Conservation (phyloP, 2,329 filamentous ascomycete genomes). For the Stemphylium lycopersici region DNA sequence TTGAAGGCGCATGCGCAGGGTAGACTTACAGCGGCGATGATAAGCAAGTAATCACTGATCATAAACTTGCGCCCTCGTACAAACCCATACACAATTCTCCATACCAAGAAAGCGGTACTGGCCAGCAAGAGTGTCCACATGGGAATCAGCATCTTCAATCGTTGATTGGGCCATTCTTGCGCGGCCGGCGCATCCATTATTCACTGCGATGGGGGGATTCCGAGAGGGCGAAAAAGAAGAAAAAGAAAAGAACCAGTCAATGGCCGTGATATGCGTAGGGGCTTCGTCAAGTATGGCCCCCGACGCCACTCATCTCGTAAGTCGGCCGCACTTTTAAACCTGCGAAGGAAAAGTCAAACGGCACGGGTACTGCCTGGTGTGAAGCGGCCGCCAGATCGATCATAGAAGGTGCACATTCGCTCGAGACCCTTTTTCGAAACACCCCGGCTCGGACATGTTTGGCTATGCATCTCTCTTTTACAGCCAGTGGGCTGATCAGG, state of each 20-base stretch:
- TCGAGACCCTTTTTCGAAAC: slow-evolving; percentile 11
- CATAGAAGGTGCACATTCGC: slow-evolving; percentile 7
- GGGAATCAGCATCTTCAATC: slow-evolving; percentile 29
- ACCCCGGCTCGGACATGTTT: background rate
- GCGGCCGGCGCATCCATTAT: slow-evolving; percentile 17
- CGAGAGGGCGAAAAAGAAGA: background rate
- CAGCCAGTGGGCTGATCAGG: slow-evolving; percentile 5
- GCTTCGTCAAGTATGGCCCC: slow-evolving; percentile 4
- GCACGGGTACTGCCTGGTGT: slow-evolving; percentile 1
- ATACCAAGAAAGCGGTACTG: slow-evolving; percentile 30
- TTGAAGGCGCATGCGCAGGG: background rate
- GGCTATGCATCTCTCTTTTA: slow-evolving; percentile 1
- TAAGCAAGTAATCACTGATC: slow-evolving; percentile 34
- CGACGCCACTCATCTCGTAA: slow-evolving; percentile 3
- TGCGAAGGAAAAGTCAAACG: slow-evolving; percentile 5
- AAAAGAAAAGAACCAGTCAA: slow-evolving; percentile 3
- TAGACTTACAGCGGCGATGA: slow-evolving; percentile 32
- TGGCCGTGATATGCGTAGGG: slow-evolving; percentile 1
- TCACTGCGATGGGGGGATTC: background rate
- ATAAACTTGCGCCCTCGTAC: slow-evolving; percentile 28
- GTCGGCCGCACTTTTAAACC: background rate
- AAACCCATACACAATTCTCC: slow-evolving; percentile 32
- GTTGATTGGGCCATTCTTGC: slow-evolving; percentile 33
- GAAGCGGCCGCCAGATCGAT: slow-evolving; percentile 8
- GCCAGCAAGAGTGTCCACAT: slow-evolving; percentile 26